Percentiles rank a stretch among this genome's conserved stretches.
Evolutionary conservation across 345 rosid species (phyloP).

Genomic region (Combretum micranthum): DNA sequence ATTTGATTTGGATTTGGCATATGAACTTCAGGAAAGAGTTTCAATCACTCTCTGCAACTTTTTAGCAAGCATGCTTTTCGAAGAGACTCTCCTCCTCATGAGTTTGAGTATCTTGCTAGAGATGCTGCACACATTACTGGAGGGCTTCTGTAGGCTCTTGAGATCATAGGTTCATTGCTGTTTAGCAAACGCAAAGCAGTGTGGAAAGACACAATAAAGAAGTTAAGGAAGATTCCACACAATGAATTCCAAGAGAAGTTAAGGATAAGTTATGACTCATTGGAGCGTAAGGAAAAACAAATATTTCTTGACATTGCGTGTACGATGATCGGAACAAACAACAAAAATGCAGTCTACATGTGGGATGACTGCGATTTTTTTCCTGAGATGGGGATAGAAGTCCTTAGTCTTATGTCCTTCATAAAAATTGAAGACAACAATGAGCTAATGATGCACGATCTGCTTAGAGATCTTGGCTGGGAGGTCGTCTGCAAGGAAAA

Average conservation of each 20-base stretch:
- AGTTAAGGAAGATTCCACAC: conserved; percentile 13
- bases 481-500: conserved; percentile 15
- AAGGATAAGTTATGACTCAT: conserved; percentile 16
- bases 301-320: conserved; percentile 19
- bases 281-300: conserved; percentile 20
- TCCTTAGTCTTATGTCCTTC: conserved; percentile 15
- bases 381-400: conserved; percentile 19
- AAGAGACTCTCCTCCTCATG: conserved; percentile 12
- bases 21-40: conserved; percentile 10
- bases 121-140: conserved; percentile 13
- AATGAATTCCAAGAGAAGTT: conserved; percentile 14
- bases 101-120: conserved; percentile 10
- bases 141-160: conserved; percentile 18
- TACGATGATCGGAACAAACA: conserved; percentile 13
- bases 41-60: conserved; percentile 15
- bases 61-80: conserved; percentile 18
- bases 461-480: conserved; percentile 17
- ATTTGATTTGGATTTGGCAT: conserved; percentile 14
- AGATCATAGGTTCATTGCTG: conserved; percentile 16
- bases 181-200: conserved; percentile 11
- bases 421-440: conserved; percentile 17
- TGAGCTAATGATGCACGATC: conserved; percentile 18
- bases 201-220: conserved; percentile 16
- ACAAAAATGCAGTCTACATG: conserved; percentile 13
- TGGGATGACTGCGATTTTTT: conserved; percentile 13